Evolutionary conservation across 164 flowering plant genomes (phyloP).

Genomic region (Berberis thunbergii): DNA sequence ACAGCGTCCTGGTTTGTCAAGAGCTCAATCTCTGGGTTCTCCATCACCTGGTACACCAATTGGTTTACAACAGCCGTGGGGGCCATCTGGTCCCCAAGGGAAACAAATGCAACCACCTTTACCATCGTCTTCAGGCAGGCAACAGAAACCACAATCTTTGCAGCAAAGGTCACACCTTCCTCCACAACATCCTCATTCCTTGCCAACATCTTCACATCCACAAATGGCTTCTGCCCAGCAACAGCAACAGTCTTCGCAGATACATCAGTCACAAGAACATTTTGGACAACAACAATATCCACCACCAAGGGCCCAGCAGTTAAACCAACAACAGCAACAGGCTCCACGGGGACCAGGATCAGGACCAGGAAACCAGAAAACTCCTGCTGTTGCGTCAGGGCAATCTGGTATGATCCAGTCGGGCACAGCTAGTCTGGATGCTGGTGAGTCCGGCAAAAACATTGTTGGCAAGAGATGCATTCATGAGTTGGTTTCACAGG

Average conservation of each 20-base stretch:
- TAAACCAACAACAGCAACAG: conserved; percentile 43
- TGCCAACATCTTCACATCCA: conserved; percentile 33
- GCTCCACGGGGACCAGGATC: conserved; percentile 22
- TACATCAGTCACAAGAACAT: conserved; percentile 55
- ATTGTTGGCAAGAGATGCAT: conserved; percentile 84
- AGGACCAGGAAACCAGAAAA: conserved; percentile 44
- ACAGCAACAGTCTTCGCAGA: conserved; percentile 12
- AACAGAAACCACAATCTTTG: conserved; percentile 44
- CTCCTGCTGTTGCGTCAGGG: conserved; percentile 22
- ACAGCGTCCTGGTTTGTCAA: conserved; percentile 52
- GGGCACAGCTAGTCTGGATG: conserved; percentile 28
- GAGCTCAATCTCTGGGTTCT: conserved; percentile 41
- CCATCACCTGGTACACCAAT: conserved; percentile 44
- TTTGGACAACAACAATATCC: conserved; percentile 35
- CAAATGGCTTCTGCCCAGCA: conserved; percentile 37
- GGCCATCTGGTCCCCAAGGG: conserved; percentile 54
- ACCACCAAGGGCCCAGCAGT: conserved; percentile 39
- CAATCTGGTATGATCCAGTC: conserved; percentile 30
- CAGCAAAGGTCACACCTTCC: conserved; percentile 53
- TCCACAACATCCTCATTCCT: conserved; percentile 33
- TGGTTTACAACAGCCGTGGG: conserved; percentile 70
- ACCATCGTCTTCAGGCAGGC: conserved; percentile 52
- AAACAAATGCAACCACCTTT: conserved; percentile 39
- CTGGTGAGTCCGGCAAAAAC: conserved; percentile 41
- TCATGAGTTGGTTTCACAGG: conserved; percentile 79